Conservation (phyloP, 768 basidiomycete species). For the Xanthoconium stramineum region DNA sequence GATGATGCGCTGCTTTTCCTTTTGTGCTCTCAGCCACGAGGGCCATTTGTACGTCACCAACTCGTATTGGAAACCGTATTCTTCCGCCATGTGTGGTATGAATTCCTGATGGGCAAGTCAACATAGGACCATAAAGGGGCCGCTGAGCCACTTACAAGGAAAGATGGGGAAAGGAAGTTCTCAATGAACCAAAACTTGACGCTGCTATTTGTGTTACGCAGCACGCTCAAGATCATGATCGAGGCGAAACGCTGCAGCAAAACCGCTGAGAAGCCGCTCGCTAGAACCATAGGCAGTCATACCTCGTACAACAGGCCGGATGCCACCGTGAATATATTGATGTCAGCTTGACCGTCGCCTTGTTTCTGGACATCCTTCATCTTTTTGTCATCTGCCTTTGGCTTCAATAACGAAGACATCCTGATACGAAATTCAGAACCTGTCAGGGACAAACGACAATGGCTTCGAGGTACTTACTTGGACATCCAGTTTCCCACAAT, state of each 20-base stretch:
- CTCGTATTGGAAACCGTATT: slow-evolving; percentile 94
- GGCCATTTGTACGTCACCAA: slow-evolving; percentile 99
- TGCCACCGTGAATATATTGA: slow-evolving; percentile 99
- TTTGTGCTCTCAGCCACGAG: slow-evolving; percentile 94
- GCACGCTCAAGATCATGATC: slow-evolving; percentile 96
- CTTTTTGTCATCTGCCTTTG: slow-evolving; percentile 22
- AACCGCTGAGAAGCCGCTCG: neutral
- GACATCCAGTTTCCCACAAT: slow-evolving; percentile 49
- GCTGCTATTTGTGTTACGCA: slow-evolving; percentile 88
- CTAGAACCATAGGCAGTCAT: slow-evolving; percentile 1
- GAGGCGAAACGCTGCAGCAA: slow-evolving; percentile 81
- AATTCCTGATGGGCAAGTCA: slow-evolving; percentile 62
- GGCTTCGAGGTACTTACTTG: slow-evolving; percentile 38
- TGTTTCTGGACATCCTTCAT: slow-evolving; percentile 25
- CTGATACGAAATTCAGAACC: slow-evolving; percentile 24
- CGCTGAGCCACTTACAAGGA: slow-evolving; percentile 58
- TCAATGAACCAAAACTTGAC: slow-evolving; percentile 99
- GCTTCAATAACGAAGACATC: slow-evolving; percentile 43
- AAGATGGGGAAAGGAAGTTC: slow-evolving; percentile 97
- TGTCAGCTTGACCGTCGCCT: slow-evolving; percentile 66
- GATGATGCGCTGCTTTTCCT: slow-evolving; percentile 96
- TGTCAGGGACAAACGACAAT: neutral
- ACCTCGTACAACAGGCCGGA: slow-evolving; percentile 97
- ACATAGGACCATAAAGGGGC: neutral
- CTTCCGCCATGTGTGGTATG: slow-evolving; percentile 86